Base-by-base conservation (phyloP, 495 filamentous ascomycete genomes). In the Penicillium psychrofluorescens region DNA sequence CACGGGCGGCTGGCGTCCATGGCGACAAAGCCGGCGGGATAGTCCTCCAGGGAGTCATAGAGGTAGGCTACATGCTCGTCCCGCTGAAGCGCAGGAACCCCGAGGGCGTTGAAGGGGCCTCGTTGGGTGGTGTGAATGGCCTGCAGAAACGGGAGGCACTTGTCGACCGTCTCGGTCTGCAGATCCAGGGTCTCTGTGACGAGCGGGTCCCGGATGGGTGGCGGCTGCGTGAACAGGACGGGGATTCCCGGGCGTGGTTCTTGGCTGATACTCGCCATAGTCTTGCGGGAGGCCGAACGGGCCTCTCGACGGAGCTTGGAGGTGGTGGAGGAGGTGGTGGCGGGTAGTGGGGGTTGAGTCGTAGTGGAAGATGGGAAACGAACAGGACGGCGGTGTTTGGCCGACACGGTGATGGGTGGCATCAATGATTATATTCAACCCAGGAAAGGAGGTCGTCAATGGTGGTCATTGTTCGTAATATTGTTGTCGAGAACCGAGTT, bases 1-100 rank as follows among this genome's bases (percentile, higher is more conserved):
- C 92, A 98, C 1, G 92, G 88, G 37, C 92, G 72, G 53, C 81
- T 85, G 11, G 92, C 83, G 68, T 98, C 92, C 39, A 85, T 73
- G 1, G 66, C 66, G 14, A 83, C 78, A 56, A 83, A 92, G 9
- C 64, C 62, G 2, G 71, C 59, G 0, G 89, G 86, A 44, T 92
- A 80, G 12, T 68, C 61, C 33, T 72, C 73, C 12, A 98, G 67
- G 22, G 74, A 69, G 34, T 76, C 68, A 40, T 81, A 82, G 15
- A 95, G 72, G 58, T 91, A 98, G n/a, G 47, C 63, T 48, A 85
- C 70, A 68, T 98, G 92, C 32, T 72, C 65, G 45, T 79, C 70
- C 8, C 85, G 80, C 40, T 79, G 69, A 32, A 98, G 76, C 13
- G 70, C 67, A 4, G 89, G 86, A 14, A 96, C 70, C n/a, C 87